Conservation (phyloP, 1,284 basidiomycete species). For the Trichosporon faecale region DNA sequence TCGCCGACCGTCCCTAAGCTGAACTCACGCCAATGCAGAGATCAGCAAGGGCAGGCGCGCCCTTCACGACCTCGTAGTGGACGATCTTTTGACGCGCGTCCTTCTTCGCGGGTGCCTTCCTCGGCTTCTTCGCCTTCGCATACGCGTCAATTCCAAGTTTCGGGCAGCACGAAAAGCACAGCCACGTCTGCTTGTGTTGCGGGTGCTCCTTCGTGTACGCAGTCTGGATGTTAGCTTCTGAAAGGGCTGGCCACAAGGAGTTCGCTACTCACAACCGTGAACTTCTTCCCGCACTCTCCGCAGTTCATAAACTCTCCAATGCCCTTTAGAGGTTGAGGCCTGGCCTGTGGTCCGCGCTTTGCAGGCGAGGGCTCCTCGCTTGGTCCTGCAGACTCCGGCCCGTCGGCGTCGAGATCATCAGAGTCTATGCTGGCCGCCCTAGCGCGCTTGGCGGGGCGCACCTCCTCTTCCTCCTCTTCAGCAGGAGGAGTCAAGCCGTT, state of each 20-base stretch:
- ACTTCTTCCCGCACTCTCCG: slow-evolving; percentile 74
- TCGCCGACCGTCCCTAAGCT: not conserved
- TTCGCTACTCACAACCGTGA: slow-evolving; percentile 77
- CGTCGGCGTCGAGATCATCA: slow-evolving; percentile 62
- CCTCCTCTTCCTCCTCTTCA: slow-evolving; percentile 34
- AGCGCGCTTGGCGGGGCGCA: slow-evolving; percentile 38
- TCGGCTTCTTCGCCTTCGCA: slow-evolving; percentile 62
- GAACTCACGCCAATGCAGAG: slow-evolving; percentile 69
- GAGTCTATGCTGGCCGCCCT: slow-evolving; percentile 55
- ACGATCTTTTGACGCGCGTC: slow-evolving; percentile 55
- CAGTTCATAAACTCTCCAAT: slow-evolving; percentile 80
- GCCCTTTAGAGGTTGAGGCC: slow-evolving; percentile 58
- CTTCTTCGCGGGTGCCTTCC: slow-evolving; percentile 55
- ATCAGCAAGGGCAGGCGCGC: slow-evolving; percentile 66
- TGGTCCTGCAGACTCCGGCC: not conserved
- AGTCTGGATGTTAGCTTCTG: slow-evolving; percentile 59
- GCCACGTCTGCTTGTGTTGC: slow-evolving; percentile 63
- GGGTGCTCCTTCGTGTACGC: slow-evolving; percentile 69
- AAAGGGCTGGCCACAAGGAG: no score
- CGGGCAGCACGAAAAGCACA: slow-evolving; percentile 77
- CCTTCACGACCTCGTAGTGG: slow-evolving; percentile 65
- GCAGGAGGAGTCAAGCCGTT: not conserved
- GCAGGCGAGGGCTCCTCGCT: slow-evolving; percentile 12
- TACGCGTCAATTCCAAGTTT: slow-evolving; percentile 72
- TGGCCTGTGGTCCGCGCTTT: slow-evolving; percentile 23